Base-by-base conservation (phyloP, 176 grass and related monocot species). In the Avena eriantha region DNA sequence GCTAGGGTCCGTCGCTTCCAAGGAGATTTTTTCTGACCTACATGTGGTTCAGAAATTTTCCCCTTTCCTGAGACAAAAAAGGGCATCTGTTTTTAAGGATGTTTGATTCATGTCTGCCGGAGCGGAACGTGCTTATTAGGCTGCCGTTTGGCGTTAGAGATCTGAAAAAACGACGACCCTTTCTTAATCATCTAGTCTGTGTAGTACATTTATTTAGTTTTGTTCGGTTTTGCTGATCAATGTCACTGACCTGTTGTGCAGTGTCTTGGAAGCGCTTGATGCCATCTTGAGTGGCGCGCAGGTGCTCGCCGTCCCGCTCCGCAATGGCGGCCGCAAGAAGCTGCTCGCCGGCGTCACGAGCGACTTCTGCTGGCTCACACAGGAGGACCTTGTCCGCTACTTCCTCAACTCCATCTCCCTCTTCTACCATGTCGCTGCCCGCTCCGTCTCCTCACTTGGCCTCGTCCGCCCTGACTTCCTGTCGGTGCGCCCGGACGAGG, bases 361-460 rank as follows among this genome's bases (percentile, higher is more conserved):
- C 17, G 95, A 97, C 22, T 89, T 93, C 80, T 97, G 95, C 89
- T 97, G 90, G 92, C 75, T 97, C 78, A 95, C 87, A 26, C 84
- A 93, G 41, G 95, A 97, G 80, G 95, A 97, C 84, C 87, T 97
- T n/a, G 90, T 95, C 23, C 95, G 90, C 47, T 88, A 95, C 90
- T 93, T 97, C 85, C 89, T 97, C 49, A 90, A 91, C 88, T 93
- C 91, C 69, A 95, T 97, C 65, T 83, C 91, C 77, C 76, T 95
- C 83, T 91, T 93, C 89, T 93, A 88, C 85, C 89, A 92, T 76
- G 87, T 86, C 69, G 84, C 89, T 17, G 88, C 93, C 2, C 83
- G 88, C 80, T 90, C 91, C 48, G 86, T 97, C 56, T 91, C 93
- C 74, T 80, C 74, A 34, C 95, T 95, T 46, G 88, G 87, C 14